Conservation (phyloP, 2,329 filamentous ascomycete species). For the Chaetomiaceae sp. region DNA sequence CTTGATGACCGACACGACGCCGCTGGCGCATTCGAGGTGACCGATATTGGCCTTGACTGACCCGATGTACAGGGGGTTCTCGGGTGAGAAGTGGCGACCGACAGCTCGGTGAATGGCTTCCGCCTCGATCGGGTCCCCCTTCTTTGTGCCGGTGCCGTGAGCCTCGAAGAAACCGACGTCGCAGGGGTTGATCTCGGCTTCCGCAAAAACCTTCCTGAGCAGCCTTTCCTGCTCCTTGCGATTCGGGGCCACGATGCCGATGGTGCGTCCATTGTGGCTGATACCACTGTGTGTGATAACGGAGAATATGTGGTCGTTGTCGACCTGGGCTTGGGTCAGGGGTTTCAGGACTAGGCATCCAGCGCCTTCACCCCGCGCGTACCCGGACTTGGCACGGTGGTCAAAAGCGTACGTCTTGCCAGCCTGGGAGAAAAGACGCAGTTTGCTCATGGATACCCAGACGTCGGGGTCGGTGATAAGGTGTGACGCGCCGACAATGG, state of each 20-base stretch:
- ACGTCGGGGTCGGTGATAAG: conserved; percentile 26
- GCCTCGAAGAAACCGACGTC: conserved; percentile 38
- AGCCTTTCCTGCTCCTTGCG: conserved; percentile 24
- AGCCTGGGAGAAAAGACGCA: conserved; percentile 25
- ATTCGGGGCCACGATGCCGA: conserved; percentile 25
- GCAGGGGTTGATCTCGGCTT: conserved; percentile 22
- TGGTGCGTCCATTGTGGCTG: conserved; percentile 27
- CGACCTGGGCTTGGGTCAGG: conserved; percentile 18
- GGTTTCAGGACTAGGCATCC: conserved; percentile 24
- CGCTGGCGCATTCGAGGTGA: conserved; percentile 34
- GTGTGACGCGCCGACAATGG: conserved; percentile 25
- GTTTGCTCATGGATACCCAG: conserved; percentile 28
- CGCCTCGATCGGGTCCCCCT: conserved; percentile 45
- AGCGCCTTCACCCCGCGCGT: conserved; percentile 25
- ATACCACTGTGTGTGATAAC: conserved; percentile 25
- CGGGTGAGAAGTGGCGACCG: conserved; percentile 25
- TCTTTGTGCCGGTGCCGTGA: conserved; percentile 46
- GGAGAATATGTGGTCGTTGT: conserved; percentile 26
- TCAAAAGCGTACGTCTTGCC: conserved; percentile 27
- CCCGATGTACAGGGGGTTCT: conserved; percentile 33
- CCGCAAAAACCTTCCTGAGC: conserved; percentile 21
- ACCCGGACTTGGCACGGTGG: conserved; percentile 27
- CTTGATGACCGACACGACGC: conserved; percentile 34
- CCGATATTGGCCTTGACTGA: conserved; percentile 38
- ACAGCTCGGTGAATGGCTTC: conserved; percentile 38